phyloP scores from a whole-genome alignment of 2,329 filamentous ascomycete genomes.

The Fusarium nodosum region DNA sequence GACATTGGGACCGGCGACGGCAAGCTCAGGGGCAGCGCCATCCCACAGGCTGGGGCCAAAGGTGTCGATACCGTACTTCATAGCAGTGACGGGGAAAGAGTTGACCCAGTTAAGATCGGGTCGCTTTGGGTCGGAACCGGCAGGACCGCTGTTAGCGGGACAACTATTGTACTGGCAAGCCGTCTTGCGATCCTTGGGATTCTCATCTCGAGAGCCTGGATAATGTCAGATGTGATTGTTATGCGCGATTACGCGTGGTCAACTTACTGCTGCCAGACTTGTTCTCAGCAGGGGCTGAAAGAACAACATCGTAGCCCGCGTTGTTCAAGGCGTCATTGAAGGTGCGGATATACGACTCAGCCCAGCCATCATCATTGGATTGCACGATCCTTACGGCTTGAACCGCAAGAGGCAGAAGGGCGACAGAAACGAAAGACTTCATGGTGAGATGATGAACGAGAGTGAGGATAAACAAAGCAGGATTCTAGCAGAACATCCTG shows the following conservation, averaged over 20 bases:
- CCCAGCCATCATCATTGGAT: constrained; percentile 81
- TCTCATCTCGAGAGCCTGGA: constrained; percentile 63
- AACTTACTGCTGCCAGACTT: constrained; percentile 70
- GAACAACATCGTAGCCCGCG: constrained; percentile 71
- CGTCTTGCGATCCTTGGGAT: constrained; percentile 61
- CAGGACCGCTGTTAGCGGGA: constrained; percentile 66
- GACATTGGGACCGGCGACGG: constrained; percentile 74
- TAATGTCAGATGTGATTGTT: constrained; percentile 9
- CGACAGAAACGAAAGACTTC: constrained; percentile 46
- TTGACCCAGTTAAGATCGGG: constrained; percentile 78
- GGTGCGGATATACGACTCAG: constrained; percentile 74
- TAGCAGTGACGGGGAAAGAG: constrained; percentile 74
- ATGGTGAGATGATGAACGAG: constrained; percentile 43
- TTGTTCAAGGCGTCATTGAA: constrained; percentile 68
- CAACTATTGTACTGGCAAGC: constrained; percentile 75
- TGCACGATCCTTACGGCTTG: constrained; percentile 69
- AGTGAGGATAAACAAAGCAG: constrained; percentile 11
- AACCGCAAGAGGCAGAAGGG: constrained; percentile 47
- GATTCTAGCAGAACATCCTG: constrained; percentile 1
- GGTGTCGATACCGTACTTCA: constrained; percentile 72
- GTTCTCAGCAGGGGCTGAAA: constrained; percentile 76
- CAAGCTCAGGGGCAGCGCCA: constrained; percentile 69
- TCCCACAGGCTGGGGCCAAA: constrained; percentile 68
- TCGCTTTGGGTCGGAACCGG: constrained; percentile 64
- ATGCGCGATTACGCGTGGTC: neutral